These are phyloP conservation scores for Porpolomopsis calyptriformis DNA, from an alignment of 768 basidiomycete genomes.

Conservation along the genomic window DNA sequence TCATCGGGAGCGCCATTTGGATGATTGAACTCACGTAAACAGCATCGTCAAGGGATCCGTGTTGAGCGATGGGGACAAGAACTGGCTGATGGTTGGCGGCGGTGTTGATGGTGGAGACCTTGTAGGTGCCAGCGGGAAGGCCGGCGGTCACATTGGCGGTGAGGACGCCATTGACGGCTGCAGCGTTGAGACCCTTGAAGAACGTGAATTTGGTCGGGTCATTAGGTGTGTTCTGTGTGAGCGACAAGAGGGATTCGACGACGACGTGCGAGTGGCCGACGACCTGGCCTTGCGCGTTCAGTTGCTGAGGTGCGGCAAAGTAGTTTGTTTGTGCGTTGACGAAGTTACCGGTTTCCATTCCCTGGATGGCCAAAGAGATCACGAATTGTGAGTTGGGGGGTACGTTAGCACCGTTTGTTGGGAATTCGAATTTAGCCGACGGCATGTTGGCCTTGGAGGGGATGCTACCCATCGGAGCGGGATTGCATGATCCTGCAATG, in stretches of 20 bases:
- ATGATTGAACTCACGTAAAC: conserved; percentile 25
- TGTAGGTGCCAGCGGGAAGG: conserved; percentile 42
- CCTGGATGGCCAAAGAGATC: conserved; percentile 35
- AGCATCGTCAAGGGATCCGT: conserved; percentile 29
- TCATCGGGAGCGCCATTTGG: too few species aligned
- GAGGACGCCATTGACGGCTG: conserved; percentile 35
- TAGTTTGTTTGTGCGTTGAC: conserved; percentile 37
- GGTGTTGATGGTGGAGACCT: conserved; percentile 34
- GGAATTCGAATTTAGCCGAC: conserved; percentile 38
- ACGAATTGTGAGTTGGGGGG: conserved; percentile 40
- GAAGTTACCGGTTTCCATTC: conserved; percentile 46
- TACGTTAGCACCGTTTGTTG: conserved; percentile 35
- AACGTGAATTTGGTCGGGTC: conserved; percentile 45
- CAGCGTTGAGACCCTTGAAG: conserved; percentile 44
- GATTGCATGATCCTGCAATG: conserved; percentile 37
- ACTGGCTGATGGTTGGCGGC: conserved; percentile 38
- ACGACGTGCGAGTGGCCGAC: conserved; percentile 57
- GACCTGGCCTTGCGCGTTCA: conserved; percentile 38
- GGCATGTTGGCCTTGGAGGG: conserved; percentile 43
- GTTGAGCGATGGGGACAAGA: conserved; percentile 29
- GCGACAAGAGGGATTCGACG: conserved; percentile 38
- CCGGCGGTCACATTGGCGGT: conserved; percentile 41
- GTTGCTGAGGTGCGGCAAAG: conserved; percentile 45
- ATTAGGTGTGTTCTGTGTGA: conserved; percentile 38
- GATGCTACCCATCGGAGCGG: conserved; percentile 50